Evolutionary conservation across 228 moss, liverwort and hornwort species (phyloP).

Genomic region (Sphagnum fallax): DNA sequence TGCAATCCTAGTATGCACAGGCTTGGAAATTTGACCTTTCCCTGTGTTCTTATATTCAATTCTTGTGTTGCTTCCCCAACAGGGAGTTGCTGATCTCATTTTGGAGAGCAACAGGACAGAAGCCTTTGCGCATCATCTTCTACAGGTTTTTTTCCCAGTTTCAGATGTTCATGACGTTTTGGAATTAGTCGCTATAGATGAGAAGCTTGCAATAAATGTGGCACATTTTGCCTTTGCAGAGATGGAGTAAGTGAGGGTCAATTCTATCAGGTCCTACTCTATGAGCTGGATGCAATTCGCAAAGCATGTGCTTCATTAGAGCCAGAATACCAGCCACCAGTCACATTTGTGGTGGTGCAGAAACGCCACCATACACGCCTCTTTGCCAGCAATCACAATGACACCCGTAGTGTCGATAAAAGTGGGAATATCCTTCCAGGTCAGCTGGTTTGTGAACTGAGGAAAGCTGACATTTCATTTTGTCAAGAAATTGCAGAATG

Average conservation of each 20-base stretch:
- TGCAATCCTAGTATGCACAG: too few species aligned
- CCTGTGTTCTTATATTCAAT: too few species aligned
- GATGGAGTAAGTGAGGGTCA: slow-evolving; percentile 98
- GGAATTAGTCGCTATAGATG: neutral
- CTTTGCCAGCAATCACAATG: slow-evolving; percentile 84
- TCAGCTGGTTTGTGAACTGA: neutral
- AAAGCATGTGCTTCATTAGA: slow-evolving; percentile 96
- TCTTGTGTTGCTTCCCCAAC: too few species aligned
- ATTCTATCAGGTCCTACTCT: slow-evolving; percentile 85
- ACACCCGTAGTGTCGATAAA: slow-evolving; percentile 64
- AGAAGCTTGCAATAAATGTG: neutral
- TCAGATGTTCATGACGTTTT: neutral
- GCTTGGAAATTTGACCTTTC: too few species aligned
- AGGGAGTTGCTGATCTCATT: slow-evolving; percentile 61
- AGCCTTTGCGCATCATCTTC: slow-evolving; percentile 56
- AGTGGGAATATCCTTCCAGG: slow-evolving; percentile 88
- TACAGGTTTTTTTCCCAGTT: slow-evolving; percentile 25
- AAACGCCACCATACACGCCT: slow-evolving; percentile 91
- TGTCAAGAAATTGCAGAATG: neutral
- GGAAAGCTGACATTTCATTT: neutral
- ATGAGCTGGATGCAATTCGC: slow-evolving; percentile 89
- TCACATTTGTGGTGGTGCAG: slow-evolving; percentile 97
- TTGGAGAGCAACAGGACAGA: slow-evolving; percentile 49
- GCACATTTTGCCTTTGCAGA: slow-evolving; percentile 21
- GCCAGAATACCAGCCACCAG: slow-evolving; percentile 92